Conservation (phyloP, 768 basidiomycete genomes). For the Rhodotorula sphaerocarpa region DNA sequence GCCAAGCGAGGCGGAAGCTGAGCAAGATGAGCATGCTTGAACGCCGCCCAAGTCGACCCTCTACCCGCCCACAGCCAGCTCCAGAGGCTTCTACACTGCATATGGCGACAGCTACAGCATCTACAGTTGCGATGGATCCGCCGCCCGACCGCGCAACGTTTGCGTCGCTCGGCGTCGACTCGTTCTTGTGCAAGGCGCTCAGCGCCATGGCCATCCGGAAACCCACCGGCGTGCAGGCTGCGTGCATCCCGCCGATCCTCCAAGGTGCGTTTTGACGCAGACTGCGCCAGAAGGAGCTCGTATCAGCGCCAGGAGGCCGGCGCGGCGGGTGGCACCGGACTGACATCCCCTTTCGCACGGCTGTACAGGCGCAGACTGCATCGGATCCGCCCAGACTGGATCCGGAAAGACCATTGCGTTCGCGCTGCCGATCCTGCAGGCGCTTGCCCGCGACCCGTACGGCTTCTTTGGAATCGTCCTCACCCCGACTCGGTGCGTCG, state of each 20-base stretch:
- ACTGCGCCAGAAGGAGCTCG: no score
- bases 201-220: slow-evolving; percentile 69
- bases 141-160: slow-evolving; percentile 39
- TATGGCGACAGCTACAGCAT: not conserved
- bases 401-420: slow-evolving; percentile 98
- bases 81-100: not conserved
- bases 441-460: slow-evolving; percentile 77
- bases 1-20: no score
- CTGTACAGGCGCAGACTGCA: slow-evolving; percentile 74
- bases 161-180: slow-evolving; percentile 44
- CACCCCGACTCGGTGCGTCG: slow-evolving; percentile 78
- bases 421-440: slow-evolving; percentile 86
- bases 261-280: slow-evolving; percentile 51
- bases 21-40: no score
- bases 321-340: no score
- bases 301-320: no score
- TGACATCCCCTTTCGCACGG: not conserved
- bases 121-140: not conserved
- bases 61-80: no score
- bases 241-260: slow-evolving; percentile 81
- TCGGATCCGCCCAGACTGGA: slow-evolving; percentile 95
- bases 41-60: no score
- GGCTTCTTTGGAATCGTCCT: slow-evolving; percentile 88
- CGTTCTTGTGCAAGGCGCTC: slow-evolving; percentile 57
- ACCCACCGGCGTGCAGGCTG: slow-evolving; percentile 80